Conservation (phyloP, 805 yeast genomes). For the Henningerozyma blattae region DNA sequence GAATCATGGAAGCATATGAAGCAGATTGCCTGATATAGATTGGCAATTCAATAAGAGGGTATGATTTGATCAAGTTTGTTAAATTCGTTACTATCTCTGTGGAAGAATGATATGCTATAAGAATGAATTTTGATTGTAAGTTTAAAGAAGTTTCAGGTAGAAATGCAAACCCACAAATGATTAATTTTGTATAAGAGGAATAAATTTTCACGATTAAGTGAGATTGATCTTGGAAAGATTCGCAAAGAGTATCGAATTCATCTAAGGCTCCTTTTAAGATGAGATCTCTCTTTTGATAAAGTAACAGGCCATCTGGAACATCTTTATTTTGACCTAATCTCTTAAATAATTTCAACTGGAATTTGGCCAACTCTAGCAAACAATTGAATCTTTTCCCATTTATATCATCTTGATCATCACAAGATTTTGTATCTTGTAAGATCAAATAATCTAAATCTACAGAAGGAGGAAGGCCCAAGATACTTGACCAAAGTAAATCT, state of each 20-base stretch:
- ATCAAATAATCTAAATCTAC: constrained; percentile 56
- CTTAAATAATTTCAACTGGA: background rate
- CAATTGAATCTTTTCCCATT: constrained; percentile 5
- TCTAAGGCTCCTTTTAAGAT: background rate
- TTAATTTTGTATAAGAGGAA: constrained; percentile 63
- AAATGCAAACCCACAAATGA: constrained; percentile 82
- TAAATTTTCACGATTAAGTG: constrained; percentile 65
- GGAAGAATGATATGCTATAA: constrained; percentile 67
- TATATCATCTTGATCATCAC: constrained; percentile 12
- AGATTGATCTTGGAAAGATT: constrained; percentile 10
- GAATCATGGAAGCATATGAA: constrained; percentile 62
- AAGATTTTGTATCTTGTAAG: constrained; percentile 65
- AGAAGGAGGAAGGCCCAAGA: constrained; percentile 70
- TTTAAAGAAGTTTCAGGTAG: constrained; percentile 81
- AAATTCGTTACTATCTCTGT: constrained; percentile 73
- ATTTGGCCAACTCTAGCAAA: background rate
- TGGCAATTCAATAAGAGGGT: constrained; percentile 72
- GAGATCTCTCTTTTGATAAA: background rate
- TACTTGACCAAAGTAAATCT: constrained; percentile 86
- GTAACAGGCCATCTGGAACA: background rate
- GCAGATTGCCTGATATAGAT: constrained; percentile 80
- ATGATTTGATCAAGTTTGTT: constrained; percentile 54
- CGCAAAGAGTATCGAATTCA: background rate
- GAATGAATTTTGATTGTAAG: constrained; percentile 76
- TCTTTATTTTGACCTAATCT: background rate